These are phyloP conservation scores for Hypoxylon fuscum DNA, from an alignment of 495 filamentous ascomycete genomes.

Conservation along the genomic window DNA sequence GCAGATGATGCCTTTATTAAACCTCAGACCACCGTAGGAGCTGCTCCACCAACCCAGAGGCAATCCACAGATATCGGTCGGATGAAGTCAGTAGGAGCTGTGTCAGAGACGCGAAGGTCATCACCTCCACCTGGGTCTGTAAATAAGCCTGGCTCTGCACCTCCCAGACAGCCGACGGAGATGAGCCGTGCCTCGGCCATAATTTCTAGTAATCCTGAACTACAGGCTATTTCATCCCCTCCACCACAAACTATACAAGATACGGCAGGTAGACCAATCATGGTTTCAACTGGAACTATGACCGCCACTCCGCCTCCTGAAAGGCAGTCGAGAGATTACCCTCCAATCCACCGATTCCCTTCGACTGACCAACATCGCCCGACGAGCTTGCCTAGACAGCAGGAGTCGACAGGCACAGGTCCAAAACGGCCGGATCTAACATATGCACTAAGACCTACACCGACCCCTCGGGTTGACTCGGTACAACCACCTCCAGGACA, in stretches of 20 bases:
- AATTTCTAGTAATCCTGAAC: constrained; percentile 62
- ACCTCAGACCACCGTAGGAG: constrained; percentile 47
- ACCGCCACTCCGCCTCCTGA: constrained; percentile 78
- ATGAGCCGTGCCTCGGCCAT: constrained; percentile 63
- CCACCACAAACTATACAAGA: constrained; percentile 65
- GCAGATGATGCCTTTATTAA: constrained; percentile 88
- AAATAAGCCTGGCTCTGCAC: constrained; percentile 49
- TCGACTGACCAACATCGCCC: constrained; percentile 64
- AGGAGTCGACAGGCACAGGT: constrained; percentile 45
- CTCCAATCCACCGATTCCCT: constrained; percentile 71
- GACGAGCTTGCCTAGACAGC: constrained; percentile 60
- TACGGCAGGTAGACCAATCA: constrained; percentile 66
- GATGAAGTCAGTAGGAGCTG: constrained; percentile 31
- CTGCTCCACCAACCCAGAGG: constrained; percentile 41
- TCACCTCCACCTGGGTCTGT: constrained; percentile 38
- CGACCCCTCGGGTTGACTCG: constrained; percentile 50
- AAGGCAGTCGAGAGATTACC: constrained; percentile 55
- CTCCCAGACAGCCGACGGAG: constrained; percentile 48
- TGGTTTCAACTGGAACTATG: constrained; percentile 96
- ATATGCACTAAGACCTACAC: constrained; percentile 31
- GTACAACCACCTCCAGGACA: constrained; percentile 61
- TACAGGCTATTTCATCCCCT: constrained; percentile 59
- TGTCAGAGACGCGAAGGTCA: constrained; percentile 19
- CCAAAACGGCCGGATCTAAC: constrained; percentile 44
- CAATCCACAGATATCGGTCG: constrained; percentile 47